phyloP scores from a whole-genome alignment of 441 rosid genomes.

The Adansonia grandidieri region DNA sequence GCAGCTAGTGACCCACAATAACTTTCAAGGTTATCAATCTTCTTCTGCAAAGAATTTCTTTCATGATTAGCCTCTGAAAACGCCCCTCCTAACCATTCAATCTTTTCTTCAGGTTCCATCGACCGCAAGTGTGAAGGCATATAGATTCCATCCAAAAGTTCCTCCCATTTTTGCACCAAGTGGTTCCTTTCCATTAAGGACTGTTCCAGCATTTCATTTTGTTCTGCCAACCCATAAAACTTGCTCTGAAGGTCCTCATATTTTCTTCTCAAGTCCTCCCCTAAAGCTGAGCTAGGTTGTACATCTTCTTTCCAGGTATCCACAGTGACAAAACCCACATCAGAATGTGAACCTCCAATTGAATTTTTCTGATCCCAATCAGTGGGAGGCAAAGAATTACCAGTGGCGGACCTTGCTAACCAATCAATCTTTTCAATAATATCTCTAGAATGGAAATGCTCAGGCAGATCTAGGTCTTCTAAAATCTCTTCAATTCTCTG shows the following conservation, averaged over 20 bases:
- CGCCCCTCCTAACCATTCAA: constrained; percentile 85
- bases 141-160: constrained; percentile 67
- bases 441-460: constrained; percentile 89
- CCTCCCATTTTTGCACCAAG: constrained; percentile 96
- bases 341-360: constrained; percentile 69
- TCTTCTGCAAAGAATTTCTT: constrained; percentile 65
- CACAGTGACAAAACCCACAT: constrained; percentile 64
- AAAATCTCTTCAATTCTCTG: constrained; percentile 97
- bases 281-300: constrained; percentile 60
- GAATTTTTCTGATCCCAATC: constrained; percentile 88
- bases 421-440: constrained; percentile 95
- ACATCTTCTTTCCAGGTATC: constrained; percentile 92
- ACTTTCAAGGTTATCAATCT: constrained; percentile 68
- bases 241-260: constrained; percentile 91
- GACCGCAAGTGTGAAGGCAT: constrained; percentile 78
- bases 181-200: constrained; percentile 93
- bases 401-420: constrained; percentile 85
- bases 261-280: constrained; percentile 84
- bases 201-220: constrained; percentile 99
- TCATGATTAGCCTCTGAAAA: constrained; percentile 72
- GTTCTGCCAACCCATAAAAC: constrained; percentile 97
- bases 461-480: constrained; percentile 95
- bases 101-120: constrained; percentile 80
- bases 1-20: constrained; percentile 64
- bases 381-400: constrained; percentile 58